A percentile compares a stretch with the other conserved stretches of the same genome.
These are phyloP conservation scores for Fusarium domesticum DNA, from an alignment of 2,329 filamentous ascomycete genomes.

Conservation along the genomic window DNA sequence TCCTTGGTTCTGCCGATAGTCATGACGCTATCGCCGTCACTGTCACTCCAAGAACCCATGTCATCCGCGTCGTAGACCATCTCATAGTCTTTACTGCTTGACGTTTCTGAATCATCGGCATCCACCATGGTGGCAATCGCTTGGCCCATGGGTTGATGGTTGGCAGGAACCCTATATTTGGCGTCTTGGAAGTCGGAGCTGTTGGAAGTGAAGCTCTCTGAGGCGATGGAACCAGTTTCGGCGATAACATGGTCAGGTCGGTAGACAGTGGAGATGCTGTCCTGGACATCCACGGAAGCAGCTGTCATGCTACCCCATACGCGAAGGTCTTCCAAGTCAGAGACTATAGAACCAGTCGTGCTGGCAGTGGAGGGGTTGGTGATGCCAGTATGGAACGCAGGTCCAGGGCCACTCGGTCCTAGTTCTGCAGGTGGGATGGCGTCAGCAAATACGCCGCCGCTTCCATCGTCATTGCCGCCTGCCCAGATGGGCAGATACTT, in stretches of 20 bases:
- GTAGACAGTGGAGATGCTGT: constrained; percentile 39
- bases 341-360: constrained; percentile 35
- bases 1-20: constrained; percentile 4
- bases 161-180: constrained; percentile 32
- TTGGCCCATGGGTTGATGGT: constrained; percentile 27
- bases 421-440: constrained; percentile 41
- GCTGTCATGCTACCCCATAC: constrained; percentile 35
- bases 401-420: constrained; percentile 47
- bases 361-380: constrained; percentile 39
- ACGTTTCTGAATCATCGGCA: constrained; percentile 13
- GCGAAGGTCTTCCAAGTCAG: constrained; percentile 34
- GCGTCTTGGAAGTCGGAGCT: constrained; percentile 36
- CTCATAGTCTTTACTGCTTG: constrained; percentile 4
- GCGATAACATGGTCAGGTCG: constrained; percentile 32
- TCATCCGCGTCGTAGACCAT: constrained; percentile 12
- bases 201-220: constrained; percentile 36
- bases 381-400: constrained; percentile 45
- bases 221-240: constrained; percentile 33
- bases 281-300: constrained; percentile 39
- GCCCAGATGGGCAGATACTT: constrained; percentile 65
- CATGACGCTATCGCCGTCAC: constrained; percentile 9
- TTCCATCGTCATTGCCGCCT: constrained; percentile 52
- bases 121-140: constrained; percentile 28
- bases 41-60: constrained; percentile 11
- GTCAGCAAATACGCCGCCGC: constrained; percentile 47